Conservation (phyloP, 352 stramenopile genomes). For the Phytopythium mirpurense region DNA sequence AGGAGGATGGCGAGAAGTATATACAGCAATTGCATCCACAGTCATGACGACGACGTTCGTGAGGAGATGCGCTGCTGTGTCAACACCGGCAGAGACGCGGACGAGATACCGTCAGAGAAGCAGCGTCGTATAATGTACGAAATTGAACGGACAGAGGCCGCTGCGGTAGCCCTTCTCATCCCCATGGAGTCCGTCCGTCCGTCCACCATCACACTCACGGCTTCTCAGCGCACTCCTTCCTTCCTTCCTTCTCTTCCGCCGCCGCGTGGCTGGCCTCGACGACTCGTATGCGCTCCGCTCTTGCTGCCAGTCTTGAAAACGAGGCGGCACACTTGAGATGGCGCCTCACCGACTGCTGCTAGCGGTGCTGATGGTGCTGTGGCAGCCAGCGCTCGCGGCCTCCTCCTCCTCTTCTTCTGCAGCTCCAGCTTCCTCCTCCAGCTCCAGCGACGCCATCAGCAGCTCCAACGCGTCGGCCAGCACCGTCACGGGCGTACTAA, state of each 20-base stretch:
- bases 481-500: not conserved
- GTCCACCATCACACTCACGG: too few species aligned
- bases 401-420: slow-evolving; percentile 4
- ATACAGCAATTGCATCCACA: not conserved
- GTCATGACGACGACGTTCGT: not conserved
- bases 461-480: not conserved
- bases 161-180: not conserved
- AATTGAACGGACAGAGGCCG: not conserved
- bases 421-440: not conserved
- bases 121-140: not conserved
- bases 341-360: not conserved
- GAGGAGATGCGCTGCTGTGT: not conserved
- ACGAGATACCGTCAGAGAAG: not conserved
- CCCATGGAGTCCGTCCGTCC: not conserved
- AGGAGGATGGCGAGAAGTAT: not conserved
- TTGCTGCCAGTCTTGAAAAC: not conserved
- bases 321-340: not conserved
- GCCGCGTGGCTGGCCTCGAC: not conserved
- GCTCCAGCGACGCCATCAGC: not conserved
- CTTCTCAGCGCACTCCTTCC: not conserved
- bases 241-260: not conserved
- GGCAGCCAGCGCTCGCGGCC: not conserved
- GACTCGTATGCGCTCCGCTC: not conserved
- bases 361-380: not conserved
- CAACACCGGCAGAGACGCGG: not conserved